Percentiles rank a stretch among this genome's conserved stretches.
Evolutionary conservation across 139 green algal genomes (phyloP).

Genomic region (Haematococcus sp.): DNA sequence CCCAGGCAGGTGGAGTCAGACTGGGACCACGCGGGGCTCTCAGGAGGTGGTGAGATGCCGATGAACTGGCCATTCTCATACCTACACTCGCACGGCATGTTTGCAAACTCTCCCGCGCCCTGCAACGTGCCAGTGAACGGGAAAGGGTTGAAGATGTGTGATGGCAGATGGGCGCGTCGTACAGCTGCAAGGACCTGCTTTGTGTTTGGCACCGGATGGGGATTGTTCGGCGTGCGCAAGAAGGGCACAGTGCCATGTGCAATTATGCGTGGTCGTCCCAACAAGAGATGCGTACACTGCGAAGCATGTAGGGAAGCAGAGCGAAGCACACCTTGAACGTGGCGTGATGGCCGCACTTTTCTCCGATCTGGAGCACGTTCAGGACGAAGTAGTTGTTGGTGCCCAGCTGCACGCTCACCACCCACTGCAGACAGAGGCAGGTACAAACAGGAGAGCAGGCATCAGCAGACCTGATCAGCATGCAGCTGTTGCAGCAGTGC

Average conservation of each 20-base stretch:
- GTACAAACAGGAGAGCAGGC: not conserved
- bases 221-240: too few species aligned
- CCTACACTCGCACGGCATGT: too few species aligned
- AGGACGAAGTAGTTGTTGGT: constrained; percentile 63
- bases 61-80: too few species aligned
- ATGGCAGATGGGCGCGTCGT: too few species aligned
- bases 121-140: too few species aligned
- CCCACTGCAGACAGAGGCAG: constrained; percentile 15
- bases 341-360: constrained; percentile 13
- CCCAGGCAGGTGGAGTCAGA: constrained; percentile 19
- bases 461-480: too few species aligned
- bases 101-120: too few species aligned
- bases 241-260: not conserved
- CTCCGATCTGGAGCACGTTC: constrained; percentile 29
- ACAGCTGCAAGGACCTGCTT: too few species aligned
- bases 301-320: too few species aligned
- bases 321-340: constrained; percentile 1
- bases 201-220: too few species aligned
- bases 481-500: too few species aligned
- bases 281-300: constrained; percentile 14
- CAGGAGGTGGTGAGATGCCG: not conserved
- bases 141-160: too few species aligned
- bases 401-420: constrained; percentile 35
- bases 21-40: not conserved
- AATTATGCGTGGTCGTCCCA: not conserved